These are phyloP conservation scores for Zygnema circumcarinatum DNA, from an alignment of 139 green algal genomes.

Conservation along the genomic window DNA sequence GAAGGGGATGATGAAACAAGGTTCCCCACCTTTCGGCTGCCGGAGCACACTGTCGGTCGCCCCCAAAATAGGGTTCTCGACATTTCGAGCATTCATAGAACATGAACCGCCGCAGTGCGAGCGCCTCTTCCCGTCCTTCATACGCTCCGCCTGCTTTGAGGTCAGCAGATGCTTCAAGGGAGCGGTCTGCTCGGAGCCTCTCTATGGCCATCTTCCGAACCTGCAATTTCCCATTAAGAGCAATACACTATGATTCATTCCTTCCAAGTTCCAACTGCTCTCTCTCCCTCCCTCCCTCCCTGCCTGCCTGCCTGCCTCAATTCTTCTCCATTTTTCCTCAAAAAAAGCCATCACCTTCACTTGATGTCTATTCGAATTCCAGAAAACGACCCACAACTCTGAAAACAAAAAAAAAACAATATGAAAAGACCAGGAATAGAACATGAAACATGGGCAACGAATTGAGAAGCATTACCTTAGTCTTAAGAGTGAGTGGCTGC, in stretches of 20 bases:
- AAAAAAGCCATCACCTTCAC: too few species aligned
- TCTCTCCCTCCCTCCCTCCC: neutral
- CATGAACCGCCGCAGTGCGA: slow-evolving; percentile 4
- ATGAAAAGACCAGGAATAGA: too few species aligned
- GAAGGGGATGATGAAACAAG: too few species aligned
- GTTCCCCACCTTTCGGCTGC: neutral
- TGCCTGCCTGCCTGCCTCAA: too few species aligned
- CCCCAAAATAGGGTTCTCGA: slow-evolving; percentile 59
- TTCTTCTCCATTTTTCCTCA: too few species aligned
- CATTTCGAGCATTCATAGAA: slow-evolving; percentile 56
- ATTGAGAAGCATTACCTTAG: too few species aligned
- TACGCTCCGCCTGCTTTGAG: slow-evolving; percentile 10
- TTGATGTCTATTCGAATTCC: too few species aligned
- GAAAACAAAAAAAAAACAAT: too few species aligned
- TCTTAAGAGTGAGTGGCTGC: slow-evolving; percentile 14
- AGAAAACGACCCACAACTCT: too few species aligned
- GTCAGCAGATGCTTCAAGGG: neutral
- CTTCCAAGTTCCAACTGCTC: too few species aligned
- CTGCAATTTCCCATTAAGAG: slow-evolving; percentile 21
- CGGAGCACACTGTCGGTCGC: slow-evolving; percentile 50
- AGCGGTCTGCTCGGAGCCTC: neutral
- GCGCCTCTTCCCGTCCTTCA: neutral
- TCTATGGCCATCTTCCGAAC: slow-evolving; percentile 8
- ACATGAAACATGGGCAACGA: too few species aligned
- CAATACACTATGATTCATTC: too few species aligned